Base-by-base conservation (phyloP, 2,329 filamentous ascomycete species). In the Dryadomyces sulphureus region DNA sequence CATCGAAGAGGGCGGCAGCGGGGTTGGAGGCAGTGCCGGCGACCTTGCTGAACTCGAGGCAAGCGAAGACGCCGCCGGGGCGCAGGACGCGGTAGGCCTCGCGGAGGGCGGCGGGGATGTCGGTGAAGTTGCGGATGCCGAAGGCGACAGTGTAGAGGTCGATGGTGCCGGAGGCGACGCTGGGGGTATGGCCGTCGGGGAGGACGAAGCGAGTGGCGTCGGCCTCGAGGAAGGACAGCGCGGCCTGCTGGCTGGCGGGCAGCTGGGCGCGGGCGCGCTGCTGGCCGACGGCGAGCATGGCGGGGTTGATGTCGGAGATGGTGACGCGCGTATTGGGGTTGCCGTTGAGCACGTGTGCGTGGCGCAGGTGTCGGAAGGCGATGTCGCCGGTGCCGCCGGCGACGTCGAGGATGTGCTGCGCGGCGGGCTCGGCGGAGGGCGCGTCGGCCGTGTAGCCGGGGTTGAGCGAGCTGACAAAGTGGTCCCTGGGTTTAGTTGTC, bases 131-230 rank as follows among this genome's bases (percentile, higher is more conserved):
- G 44, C 92, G 77, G 60, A 98, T 96, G 27, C 92, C 92, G 58
- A 98, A 98, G 0, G 90, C 88, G 3, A 98, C 92, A 0, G 92
- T 98, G 68, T 98, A 98, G 5, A 98, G 72, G 61, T 98, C 92
- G 46, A 96, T 72, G n/a, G 75, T 83, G 58, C 73, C 71, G 55
- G 77, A 70, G 2, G 80, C 71, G 46, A 95, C 75, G 17, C 65
- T 63, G 2, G 66, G 55, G 3, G 61, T 56, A n/a, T n/a, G n/a
- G 53, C 73, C 65, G 20, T 50, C 50, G 8, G 46, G 32, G 1
- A 30, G 35, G 19, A 17, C 16, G 25, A 96, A 74, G 43, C 77
- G 67, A 59, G 95, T 86, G 8, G 92, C 92, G 60, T 98, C 94
- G 51, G 87, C 90, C 57, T 94, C 82, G 54, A 95, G 72, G 65